Conservation (phyloP, 2,329 filamentous ascomycete species). For the Arthrinium phaeospermum region DNA sequence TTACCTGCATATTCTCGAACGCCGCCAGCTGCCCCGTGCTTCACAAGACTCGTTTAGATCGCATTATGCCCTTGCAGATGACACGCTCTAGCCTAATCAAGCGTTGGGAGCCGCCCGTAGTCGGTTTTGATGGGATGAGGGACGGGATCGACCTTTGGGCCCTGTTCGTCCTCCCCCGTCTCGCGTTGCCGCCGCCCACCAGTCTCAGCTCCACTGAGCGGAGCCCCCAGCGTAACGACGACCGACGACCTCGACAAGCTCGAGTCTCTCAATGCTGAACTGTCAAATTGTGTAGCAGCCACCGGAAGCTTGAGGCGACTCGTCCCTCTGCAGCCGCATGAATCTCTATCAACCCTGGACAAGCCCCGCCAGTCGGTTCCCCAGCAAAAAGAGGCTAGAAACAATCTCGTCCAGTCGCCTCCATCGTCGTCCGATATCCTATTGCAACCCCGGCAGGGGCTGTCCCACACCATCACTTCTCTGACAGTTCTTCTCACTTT, state of each 20-base stretch:
- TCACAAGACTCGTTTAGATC: background rate
- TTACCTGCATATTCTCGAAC: background rate
- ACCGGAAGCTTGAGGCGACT: background rate
- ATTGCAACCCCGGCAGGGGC: slow-evolving; percentile 12
- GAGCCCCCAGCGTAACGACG: background rate
- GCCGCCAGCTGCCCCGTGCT: slow-evolving; percentile 9
- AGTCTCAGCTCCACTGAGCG: background rate
- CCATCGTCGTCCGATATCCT: slow-evolving; percentile 22
- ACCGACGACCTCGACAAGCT: background rate
- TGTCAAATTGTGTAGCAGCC: background rate
- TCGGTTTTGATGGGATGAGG: slow-evolving; percentile 12
- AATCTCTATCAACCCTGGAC: slow-evolving; percentile 2
- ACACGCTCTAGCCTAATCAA: background rate
- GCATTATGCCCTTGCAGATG: slow-evolving; percentile 3
- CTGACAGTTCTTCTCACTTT: slow-evolving; percentile 21
- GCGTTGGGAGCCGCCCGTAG: background rate
- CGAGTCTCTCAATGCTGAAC: background rate
- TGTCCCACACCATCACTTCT: slow-evolving; percentile 25
- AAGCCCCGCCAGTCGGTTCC: background rate
- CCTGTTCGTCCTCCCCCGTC: slow-evolving; percentile 4
- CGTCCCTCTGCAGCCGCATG: background rate
- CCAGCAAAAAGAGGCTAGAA: background rate
- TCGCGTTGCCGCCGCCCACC: slow-evolving; percentile 8
- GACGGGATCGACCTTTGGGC: slow-evolving; percentile 1
- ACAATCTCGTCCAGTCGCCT: slow-evolving; percentile 22